A percentile compares a stretch with the other conserved stretches of the same genome.
Evolutionary conservation across 768 basidiomycete genomes (phyloP).

Genomic region (Mycena pura): DNA sequence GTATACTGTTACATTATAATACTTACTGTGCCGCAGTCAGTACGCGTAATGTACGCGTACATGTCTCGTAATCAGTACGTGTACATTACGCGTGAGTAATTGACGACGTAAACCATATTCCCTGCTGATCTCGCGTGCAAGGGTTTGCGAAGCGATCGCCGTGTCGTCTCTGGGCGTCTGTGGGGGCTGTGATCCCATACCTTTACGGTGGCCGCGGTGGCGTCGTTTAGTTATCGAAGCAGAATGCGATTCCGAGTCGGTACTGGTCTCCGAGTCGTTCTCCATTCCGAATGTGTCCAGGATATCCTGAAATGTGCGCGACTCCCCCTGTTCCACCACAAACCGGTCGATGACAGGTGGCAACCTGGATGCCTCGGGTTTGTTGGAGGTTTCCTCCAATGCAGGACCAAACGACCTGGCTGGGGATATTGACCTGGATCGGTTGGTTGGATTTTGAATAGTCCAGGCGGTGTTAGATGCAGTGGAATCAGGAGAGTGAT

Average conservation of each 20-base stretch:
- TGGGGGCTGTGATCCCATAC: constrained; percentile 55
- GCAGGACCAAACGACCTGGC: constrained; percentile 66
- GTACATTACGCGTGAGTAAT: constrained; percentile 41
- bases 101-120: constrained; percentile 60
- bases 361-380: constrained; percentile 50
- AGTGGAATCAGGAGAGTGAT: constrained; percentile 63
- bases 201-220: constrained; percentile 86
- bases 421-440: constrained; percentile 63
- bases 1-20: too few species aligned
- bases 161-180: constrained; percentile 57
- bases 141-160: constrained; percentile 79
- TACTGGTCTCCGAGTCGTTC: constrained; percentile 42
- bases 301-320: constrained; percentile 28
- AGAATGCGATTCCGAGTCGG: constrained; percentile 59
- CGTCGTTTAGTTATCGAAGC: constrained; percentile 80
- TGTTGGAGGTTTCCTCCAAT: constrained; percentile 46
- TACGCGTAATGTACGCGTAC: constrained; percentile 30
- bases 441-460: constrained; percentile 59
- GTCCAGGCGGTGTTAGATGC: constrained; percentile 55
- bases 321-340: constrained; percentile 50
- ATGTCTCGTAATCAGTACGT: constrained; percentile 35
- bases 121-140: constrained; percentile 84
- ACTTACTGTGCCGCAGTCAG: too few species aligned
- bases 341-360: constrained; percentile 64
- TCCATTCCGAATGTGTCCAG: too few species aligned